Evolutionary conservation across 352 stramenopile genomes (phyloP), one percentile per base, ranked within the genome.

Genomic region (Pythium vanterpoolii): DNA sequence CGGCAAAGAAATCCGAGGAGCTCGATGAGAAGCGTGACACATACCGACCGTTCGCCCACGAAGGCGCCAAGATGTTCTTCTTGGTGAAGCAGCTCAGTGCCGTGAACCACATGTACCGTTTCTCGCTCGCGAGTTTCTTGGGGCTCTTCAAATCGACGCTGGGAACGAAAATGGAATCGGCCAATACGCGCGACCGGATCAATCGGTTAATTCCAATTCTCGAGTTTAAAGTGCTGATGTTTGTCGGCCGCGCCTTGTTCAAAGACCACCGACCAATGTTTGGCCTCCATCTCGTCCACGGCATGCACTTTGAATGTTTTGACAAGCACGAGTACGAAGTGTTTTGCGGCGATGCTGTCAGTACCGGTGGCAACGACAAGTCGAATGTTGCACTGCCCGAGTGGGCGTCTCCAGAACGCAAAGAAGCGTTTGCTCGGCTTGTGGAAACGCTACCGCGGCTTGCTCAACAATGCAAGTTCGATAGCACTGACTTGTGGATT

Each of bases 61-160:
- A 95, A 72, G 93, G 91, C 8, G 85, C 85, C 2, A 89, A 88
- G 51, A 69, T 99, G 23, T 98, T 97, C 73, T 98, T 99, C 80
- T 71, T 97, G 21, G 79, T 98, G 43, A 93, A 95, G 45, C 76
- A 93, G 42, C 74, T 98, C 23, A 84, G 87, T 39, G 75, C 76
- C 16, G 74, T 96, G 7, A 97, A 97, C 72, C 90, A 96, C 71
- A 98, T 98, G 94, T 98, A 98, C 59, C 91, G 96, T 7, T 98
- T 98, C 65, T 98, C 90, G 23, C 76, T 98, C 3, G 82, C 74
- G 11, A 89, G 75, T 18, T 98, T 98, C 56, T 62, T 98, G 7
- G 62, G 59, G 13, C 66, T 98, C 3, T 98, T 98, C 71, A 74
- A 86, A 30, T 74, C 71, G 21, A 91, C 87, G 14, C 66, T 98